Percentiles rank a stretch among this genome's conserved stretches.
Conservation (phyloP, 176 grass and related monocot species). For the Alloteropsis semialata region DNA sequence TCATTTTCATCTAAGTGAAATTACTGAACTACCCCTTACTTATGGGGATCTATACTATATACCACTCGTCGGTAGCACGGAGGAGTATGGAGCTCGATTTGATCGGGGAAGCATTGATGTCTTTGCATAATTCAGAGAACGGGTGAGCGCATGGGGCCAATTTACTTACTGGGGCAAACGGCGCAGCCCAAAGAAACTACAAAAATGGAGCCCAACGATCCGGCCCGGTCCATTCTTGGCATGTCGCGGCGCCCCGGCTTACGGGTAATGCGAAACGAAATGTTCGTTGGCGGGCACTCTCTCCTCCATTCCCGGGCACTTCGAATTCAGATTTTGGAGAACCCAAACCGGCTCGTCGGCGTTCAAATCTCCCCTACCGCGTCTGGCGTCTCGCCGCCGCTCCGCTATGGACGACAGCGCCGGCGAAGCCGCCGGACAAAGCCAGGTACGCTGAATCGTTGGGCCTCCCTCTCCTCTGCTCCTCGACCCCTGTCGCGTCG, state of each 20-base stretch:
- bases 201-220: not conserved
- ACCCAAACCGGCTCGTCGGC: not conserved
- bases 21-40: too few species aligned
- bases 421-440: not conserved
- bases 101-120: too few species aligned
- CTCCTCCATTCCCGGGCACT: constrained; percentile 10
- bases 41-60: too few species aligned
- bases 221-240: not conserved
- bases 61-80: too few species aligned
- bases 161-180: not conserved
- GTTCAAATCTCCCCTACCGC: not conserved
- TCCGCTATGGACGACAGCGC: constrained; percentile 23
- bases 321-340: not conserved
- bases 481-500: not conserved
- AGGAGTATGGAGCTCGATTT: too few species aligned
- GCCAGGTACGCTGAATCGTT: constrained; percentile 11
- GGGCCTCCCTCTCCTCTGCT: not conserved
- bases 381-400: not conserved
- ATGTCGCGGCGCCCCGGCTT: not conserved
- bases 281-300: not conserved
- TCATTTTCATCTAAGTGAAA: too few species aligned
- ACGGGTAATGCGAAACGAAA: not conserved
- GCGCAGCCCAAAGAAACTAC: not conserved
- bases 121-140: too few species aligned
- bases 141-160: not conserved